Evolutionary conservation across 2,329 filamentous ascomycete genomes (phyloP).

Genomic region (Bipolaris bicolor): DNA sequence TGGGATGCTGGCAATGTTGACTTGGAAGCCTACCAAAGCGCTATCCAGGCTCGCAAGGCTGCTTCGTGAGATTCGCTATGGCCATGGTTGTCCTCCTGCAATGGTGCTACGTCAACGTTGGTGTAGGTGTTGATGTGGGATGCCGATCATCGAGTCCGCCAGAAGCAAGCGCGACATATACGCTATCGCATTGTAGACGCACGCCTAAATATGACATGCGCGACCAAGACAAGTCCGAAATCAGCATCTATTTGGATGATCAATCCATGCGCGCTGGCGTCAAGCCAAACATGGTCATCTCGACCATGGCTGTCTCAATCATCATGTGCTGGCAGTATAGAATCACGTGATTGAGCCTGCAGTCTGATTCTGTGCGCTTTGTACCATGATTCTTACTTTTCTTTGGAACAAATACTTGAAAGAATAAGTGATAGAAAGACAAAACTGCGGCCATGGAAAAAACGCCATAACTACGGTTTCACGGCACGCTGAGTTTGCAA

Average conservation of each 20-base stretch:
- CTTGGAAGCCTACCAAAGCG: slow-evolving; percentile 72
- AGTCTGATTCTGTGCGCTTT: neutral
- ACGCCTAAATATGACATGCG: neutral
- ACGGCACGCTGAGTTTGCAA: too few species aligned
- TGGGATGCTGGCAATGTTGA: slow-evolving; percentile 79
- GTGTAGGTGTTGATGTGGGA: too few species aligned
- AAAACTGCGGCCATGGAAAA: neutral
- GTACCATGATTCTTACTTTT: too few species aligned
- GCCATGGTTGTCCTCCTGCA: neutral
- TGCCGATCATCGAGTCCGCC: neutral
- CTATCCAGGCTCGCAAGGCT: slow-evolving; percentile 36
- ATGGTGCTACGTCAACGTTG: too few species aligned
- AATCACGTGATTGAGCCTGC: neutral
- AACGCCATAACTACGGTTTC: too few species aligned
- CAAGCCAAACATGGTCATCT: neutral
- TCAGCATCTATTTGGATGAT: neutral
- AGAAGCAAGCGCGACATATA: too few species aligned
- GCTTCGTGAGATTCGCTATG: neutral
- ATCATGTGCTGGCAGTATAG: neutral
- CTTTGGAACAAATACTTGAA: neutral
- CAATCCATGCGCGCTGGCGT: neutral
- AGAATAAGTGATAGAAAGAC: neutral
- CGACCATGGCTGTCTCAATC: neutral
- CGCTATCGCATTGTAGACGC: too few species aligned
- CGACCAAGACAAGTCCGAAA: neutral